Conservation (phyloP, 768 basidiomycete species). For the Russula earlei region DNA sequence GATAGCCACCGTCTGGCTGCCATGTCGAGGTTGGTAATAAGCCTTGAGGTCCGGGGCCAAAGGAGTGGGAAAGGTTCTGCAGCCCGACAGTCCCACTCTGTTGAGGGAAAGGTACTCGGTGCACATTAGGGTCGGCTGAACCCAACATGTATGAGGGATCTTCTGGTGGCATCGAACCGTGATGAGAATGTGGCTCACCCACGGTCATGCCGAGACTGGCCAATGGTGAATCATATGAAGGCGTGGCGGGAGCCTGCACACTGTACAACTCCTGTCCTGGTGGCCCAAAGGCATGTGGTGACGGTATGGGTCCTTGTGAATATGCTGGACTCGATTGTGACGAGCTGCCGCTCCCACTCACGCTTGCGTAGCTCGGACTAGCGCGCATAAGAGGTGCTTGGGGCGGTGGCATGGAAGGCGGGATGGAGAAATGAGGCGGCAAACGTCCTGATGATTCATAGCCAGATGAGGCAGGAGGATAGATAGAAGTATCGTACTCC, state of each 20-base stretch:
- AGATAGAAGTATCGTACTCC: conserved; percentile 7
- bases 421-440: background rate
- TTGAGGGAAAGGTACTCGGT: conserved; percentile 2
- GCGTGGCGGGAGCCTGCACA: conserved; percentile 1
- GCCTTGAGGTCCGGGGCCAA: background rate
- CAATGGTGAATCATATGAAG: conserved; percentile 14
- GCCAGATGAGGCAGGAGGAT: background rate
- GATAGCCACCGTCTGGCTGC: background rate
- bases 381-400: conserved; percentile 8
- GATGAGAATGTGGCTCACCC: conserved; percentile 8
- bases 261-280: conserved; percentile 4
- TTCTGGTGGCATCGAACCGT: conserved; percentile 10
- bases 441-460: conserved; percentile 1
- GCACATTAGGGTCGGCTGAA: background rate
- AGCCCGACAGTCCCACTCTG: conserved; percentile 8
- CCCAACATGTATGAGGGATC: conserved; percentile 7
- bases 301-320: conserved; percentile 13
- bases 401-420: conserved; percentile 12
- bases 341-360: conserved; percentile 14
- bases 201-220: background rate
- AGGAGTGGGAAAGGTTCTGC: background rate
- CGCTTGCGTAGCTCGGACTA: conserved; percentile 13
- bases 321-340: conserved; percentile 17
- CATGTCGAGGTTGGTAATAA: conserved; percentile 2
- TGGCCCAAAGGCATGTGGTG: conserved; percentile 12